Conservation (phyloP, 208 protist species). For the Trypanosoma caninum region DNA sequence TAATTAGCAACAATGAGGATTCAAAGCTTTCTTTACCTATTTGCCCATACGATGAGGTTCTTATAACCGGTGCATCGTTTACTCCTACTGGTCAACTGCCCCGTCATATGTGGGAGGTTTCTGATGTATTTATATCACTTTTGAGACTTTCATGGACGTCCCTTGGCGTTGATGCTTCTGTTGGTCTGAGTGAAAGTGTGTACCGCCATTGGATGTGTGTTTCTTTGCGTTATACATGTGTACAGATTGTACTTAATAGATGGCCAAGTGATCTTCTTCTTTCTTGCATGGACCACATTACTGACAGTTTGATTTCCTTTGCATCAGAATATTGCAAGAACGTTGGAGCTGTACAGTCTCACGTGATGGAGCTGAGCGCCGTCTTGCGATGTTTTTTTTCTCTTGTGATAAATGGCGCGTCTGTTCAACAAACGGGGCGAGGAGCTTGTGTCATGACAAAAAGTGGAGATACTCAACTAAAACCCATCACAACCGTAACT, state of each 20-base stretch:
- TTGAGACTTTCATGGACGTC: not conserved
- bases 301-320: not conserved
- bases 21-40: no score
- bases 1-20: not conserved
- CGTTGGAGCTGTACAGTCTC: slow-evolving; percentile 1
- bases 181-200: not conserved
- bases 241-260: slow-evolving; percentile 14
- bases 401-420: slow-evolving; percentile 7
- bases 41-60: no score
- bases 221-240: slow-evolving; percentile 18
- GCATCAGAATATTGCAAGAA: slow-evolving; percentile 1
- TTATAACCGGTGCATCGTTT: not conserved
- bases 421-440: not conserved
- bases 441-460: not conserved
- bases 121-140: slow-evolving; percentile 8
- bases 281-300: slow-evolving; percentile 16
- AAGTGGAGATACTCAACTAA: not conserved
- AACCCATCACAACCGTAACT: not conserved
- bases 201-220: slow-evolving; percentile 18
- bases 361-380: slow-evolving; percentile 8
- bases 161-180: not conserved
- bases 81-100: slow-evolving; percentile 3
- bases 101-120: slow-evolving; percentile 21
- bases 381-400: slow-evolving; percentile 19
- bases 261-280: slow-evolving; percentile 19